Evolutionary conservation across 768 basidiomycete species (phyloP), one percentile per base, ranked within the genome.

Genomic region (Tylopilus intermedius): DNA sequence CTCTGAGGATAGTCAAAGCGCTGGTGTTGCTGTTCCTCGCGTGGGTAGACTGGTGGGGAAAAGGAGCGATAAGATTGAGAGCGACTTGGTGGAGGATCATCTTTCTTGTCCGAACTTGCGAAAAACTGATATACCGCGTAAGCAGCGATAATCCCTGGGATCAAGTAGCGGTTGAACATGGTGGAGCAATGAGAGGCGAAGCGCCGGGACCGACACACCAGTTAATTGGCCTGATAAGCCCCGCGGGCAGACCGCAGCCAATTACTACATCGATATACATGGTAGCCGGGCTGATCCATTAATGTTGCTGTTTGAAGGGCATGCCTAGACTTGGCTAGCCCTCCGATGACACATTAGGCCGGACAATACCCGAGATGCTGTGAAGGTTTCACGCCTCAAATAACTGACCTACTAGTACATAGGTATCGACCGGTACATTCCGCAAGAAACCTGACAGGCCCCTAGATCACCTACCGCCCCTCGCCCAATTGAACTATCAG

Each of bases 401-500:
- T 24, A 5, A 24, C 5, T 3, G 3, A 24, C 2, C 30, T 10
- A n/a, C n/a, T n/a, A n/a, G n/a, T n/a, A 30, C 7, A 10, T 8
- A 18, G 14, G 14, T 37, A 37, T 37, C 14, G 15, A n/a, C 32
- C 1, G 14, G 4, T 44, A 51, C 13, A 50, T 37, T 24, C 43
- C 18, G 45, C 11, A 24, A 32, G 10, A 57, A 47, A 49, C 32
- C 35, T 22, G 46, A 51, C 32, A 35, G 41, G 14, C 27, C 49
- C 40, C 27, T 32, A 26, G 21, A 13, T 35, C 43, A 30, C 41
- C 33, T 33, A 18, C 32, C 42, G 53, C 45, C 35, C 24, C 11
- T 24, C 27, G 30, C 27, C 47, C 27, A 58, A 51, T 11, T 80
- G 79, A 8, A 94, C 90, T 44, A 94, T 73, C 14, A 98, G 74